Evolutionary conservation across 495 filamentous ascomycete species (phyloP).

Genomic region (Astrocystis sublimbata): DNA sequence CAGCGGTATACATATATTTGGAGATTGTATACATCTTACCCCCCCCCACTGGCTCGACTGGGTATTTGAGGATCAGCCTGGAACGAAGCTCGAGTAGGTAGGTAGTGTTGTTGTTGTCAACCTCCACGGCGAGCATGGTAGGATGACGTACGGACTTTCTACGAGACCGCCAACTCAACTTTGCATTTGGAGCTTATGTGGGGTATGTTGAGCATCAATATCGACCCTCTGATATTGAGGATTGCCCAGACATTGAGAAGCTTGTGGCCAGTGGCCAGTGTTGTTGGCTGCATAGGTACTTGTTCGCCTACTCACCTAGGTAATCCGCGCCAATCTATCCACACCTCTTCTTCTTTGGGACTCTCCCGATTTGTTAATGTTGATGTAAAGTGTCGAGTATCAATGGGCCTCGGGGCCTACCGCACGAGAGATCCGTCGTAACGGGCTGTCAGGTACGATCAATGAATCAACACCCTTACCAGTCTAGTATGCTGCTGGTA

Average conservation of each 20-base stretch:
- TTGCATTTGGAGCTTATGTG: background rate
- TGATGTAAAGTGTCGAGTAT: background rate
- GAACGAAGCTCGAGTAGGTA: no score
- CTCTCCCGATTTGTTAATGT: background rate
- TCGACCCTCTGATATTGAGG: constrained; percentile 7
- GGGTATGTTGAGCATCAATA: background rate
- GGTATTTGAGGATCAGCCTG: background rate
- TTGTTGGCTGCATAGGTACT: background rate
- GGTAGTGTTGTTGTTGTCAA: background rate
- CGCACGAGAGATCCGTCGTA: background rate
- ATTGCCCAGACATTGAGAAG: background rate
- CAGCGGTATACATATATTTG: background rate
- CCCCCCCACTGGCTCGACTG: no score
- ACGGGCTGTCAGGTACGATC: background rate
- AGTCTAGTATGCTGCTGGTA: background rate
- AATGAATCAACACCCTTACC: background rate
- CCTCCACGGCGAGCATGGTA: no score
- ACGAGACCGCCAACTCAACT: background rate
- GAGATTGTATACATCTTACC: background rate
- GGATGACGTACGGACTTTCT: constrained; percentile 10
- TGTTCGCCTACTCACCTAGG: background rate
- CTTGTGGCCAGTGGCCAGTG: background rate
- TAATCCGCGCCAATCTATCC: background rate
- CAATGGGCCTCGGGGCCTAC: no score
- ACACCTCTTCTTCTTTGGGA: background rate